phyloP scores from a whole-genome alignment of 164 flowering plant species.

The Litsea cubeba region DNA sequence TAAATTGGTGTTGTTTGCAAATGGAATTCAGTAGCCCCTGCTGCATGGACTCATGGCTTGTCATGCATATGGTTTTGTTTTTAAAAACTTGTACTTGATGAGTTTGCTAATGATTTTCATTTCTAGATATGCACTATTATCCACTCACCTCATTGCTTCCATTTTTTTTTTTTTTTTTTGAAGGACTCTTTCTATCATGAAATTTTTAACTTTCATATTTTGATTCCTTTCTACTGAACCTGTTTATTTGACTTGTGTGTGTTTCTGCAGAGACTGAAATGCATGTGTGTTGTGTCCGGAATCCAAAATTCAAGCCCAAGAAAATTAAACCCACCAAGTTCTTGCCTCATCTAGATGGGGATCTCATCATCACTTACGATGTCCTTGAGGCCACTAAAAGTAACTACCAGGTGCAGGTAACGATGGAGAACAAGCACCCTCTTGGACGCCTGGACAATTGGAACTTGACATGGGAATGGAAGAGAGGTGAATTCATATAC shows the following conservation, averaged over 20 bases:
- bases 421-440: conserved; percentile 50
- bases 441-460: conserved; percentile 78
- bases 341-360: conserved; percentile 44
- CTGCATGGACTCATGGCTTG: too few relatives aligned
- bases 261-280: conserved; percentile 35
- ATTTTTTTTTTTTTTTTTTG: not conserved
- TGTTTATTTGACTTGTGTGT: not conserved
- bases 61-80: too few relatives aligned
- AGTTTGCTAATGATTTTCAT: too few relatives aligned
- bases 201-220: too few relatives aligned
- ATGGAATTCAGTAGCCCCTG: too few relatives aligned
- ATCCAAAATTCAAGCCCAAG: conserved; percentile 28
- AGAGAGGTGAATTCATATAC: conserved; percentile 71
- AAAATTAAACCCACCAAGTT: conserved; percentile 26
- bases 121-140: too few relatives aligned
- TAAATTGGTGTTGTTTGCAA: too few relatives aligned
- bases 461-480: conserved; percentile 93
- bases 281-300: conserved; percentile 45
- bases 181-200: not conserved
- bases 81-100: too few relatives aligned
- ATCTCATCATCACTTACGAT: conserved; percentile 58
- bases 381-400: conserved; percentile 34
- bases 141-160: too few relatives aligned
- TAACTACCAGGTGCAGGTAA: conserved; percentile 52
- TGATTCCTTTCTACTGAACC: not conserved